phyloP scores from a whole-genome alignment of 371 early-diverging fungal genomes.

The Mortierella sp. region DNA sequence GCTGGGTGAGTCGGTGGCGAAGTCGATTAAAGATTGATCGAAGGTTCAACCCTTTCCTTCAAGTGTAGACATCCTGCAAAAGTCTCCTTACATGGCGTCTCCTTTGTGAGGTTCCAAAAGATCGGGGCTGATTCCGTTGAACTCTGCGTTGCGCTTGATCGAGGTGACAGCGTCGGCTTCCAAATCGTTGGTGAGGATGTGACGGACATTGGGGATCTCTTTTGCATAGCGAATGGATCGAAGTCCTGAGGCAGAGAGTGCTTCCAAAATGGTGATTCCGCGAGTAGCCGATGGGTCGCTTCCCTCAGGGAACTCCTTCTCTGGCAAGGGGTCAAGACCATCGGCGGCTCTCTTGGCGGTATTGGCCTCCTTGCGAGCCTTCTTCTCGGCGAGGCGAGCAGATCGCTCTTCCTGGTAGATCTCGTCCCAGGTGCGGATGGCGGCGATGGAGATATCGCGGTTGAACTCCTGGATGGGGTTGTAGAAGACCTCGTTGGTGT shows the following conservation, averaged over 20 bases:
- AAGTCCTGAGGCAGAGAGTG: conserved; percentile 98
- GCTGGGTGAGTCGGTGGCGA: conserved; percentile 6
- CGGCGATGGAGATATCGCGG: conserved; percentile 80
- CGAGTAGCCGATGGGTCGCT: conserved; percentile 45
- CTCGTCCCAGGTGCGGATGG: conserved; percentile 92
- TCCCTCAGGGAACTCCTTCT: conserved; percentile 38
- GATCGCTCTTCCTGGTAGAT: conserved; percentile 71
- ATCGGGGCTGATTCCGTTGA: conserved; percentile 83
- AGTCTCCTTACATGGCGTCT: conserved; percentile 78
- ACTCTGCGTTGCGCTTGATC: conserved; percentile 90
- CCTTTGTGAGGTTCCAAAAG: conserved; percentile 86
- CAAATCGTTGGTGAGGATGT: conserved; percentile 97
- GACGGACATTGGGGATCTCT: conserved; percentile 88
- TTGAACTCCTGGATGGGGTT: conserved; percentile 94
- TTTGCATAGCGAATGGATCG: conserved; percentile 99
- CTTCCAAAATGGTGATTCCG: conserved; percentile 91
- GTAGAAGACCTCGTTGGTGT: conserved; percentile 97
- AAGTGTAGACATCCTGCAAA: background rate
- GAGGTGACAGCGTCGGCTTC: conserved; percentile 91
- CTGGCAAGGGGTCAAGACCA: conserved; percentile 41
- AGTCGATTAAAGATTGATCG: background rate
- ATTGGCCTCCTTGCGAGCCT: conserved; percentile 34
- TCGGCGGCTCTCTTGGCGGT: conserved; percentile 58
- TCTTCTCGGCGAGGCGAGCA: conserved; percentile 62
- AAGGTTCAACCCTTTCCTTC: background rate